Evolutionary conservation across 495 filamentous ascomycete species (phyloP).

Genomic region (Usnea hakonensis): DNA sequence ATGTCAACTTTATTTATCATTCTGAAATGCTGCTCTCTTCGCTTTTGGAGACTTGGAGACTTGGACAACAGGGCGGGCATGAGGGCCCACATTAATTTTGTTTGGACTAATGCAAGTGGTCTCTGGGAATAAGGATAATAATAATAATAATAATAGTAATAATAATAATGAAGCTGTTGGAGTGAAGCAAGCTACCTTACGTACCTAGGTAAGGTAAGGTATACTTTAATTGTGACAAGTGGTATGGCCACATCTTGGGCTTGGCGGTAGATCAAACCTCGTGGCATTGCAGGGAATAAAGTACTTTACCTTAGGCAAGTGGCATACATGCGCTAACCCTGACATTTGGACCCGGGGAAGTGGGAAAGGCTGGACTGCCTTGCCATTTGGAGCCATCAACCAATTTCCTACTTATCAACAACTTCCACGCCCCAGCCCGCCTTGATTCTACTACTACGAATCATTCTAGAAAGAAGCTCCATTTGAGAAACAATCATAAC

Average conservation of each 20-base stretch:
- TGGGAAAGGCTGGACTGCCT: slow-evolving; percentile 2
- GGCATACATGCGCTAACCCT: background rate
- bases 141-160: too few species aligned
- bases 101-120: background rate
- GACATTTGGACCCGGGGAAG: slow-evolving; percentile 17
- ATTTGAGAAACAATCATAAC: background rate
- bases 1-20: too few species aligned
- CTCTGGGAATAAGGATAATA: background rate
- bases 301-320: background rate
- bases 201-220: too few species aligned
- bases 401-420: background rate
- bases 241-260: background rate
- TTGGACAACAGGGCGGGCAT: background rate
- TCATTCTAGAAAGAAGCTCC: background rate
- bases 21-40: too few species aligned
- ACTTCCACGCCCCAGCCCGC: background rate
- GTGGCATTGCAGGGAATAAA: slow-evolving; percentile 17
- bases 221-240: background rate
- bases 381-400: background rate
- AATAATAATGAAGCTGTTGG: too few species aligned
- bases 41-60: too few species aligned
- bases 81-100: background rate
- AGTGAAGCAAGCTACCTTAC: too few species aligned
- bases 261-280: slow-evolving; percentile 8
- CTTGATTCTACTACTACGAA: background rate